Conservation (phyloP, 2,329 filamentous ascomycete genomes). For the Sporothrix sp. region DNA sequence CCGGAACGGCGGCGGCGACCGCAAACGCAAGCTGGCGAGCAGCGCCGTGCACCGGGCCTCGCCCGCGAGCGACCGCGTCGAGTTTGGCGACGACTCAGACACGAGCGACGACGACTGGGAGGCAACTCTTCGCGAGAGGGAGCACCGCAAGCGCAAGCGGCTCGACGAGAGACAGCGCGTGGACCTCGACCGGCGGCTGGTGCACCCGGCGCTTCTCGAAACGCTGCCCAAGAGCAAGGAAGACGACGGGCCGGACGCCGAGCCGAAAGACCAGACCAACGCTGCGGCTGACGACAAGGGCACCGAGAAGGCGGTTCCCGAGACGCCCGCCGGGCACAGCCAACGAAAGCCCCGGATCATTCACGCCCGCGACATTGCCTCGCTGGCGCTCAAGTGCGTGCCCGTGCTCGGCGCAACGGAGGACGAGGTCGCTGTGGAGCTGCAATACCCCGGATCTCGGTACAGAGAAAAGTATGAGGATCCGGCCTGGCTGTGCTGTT, state of each 20-base stretch:
- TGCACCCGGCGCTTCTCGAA: constrained; percentile 36
- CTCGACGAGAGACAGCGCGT: constrained; percentile 3
- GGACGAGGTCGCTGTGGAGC: constrained; percentile 50
- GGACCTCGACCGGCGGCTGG: constrained; percentile 30
- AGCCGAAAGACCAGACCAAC: constrained; percentile 20
- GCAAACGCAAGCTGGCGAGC: constrained; percentile 39
- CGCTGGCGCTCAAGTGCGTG: constrained; percentile 39
- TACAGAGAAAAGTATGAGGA: constrained; percentile 25
- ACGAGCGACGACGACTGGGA: constrained; percentile 45
- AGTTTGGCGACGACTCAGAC: constrained; percentile 39
- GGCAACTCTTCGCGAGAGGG: constrained; percentile 34
- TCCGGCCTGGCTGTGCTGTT: too few species aligned
- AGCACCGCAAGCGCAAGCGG: constrained; percentile 34
- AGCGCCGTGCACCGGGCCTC: constrained; percentile 28
- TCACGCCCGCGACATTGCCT: constrained; percentile 49
- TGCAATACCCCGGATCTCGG: constrained; percentile 70
- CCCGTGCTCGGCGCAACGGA: constrained; percentile 39
- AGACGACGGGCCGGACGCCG: constrained; percentile 23
- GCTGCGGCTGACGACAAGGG: neutral
- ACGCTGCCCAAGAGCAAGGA: constrained; percentile 7
- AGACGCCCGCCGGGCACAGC: constrained; percentile 22
- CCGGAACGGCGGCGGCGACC: constrained; percentile 18
- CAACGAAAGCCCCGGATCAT: constrained; percentile 40
- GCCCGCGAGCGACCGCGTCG: constrained; percentile 38
- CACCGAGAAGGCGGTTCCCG: neutral